Evolutionary conservation across 495 filamentous ascomycete genomes (phyloP), one percentile per base, ranked within the genome.

Genomic region (Bombardia bombarda): DNA sequence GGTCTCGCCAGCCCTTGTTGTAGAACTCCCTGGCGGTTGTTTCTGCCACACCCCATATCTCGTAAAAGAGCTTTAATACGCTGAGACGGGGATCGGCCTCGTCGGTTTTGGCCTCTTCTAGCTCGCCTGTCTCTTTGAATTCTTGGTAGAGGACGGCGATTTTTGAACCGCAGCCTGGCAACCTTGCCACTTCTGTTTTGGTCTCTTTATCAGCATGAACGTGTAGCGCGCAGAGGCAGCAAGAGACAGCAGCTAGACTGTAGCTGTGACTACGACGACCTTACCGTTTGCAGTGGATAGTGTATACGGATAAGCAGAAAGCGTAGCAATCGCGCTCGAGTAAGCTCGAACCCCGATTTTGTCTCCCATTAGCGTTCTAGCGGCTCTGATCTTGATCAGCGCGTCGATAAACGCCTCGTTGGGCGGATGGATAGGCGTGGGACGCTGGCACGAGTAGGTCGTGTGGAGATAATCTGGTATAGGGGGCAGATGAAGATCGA

Each of bases 31-130:
- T 69, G 1, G 93, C 90, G 0, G 83, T 92, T 12, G 74, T 82
- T 3, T 85, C 78, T n/a, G 82, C 90, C 0, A 97, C 86, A 23
- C 90, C 92, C 83, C 86, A 93, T 48, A 97, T 92, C 1, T 80
- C 66, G 53, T 83, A 80, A 63, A 98, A 94, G 0, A 70, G 55
- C 32, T 75, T 67, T 12, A 96, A 62, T 2, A 78, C 71, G 7
- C 67, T 65, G 40, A 94, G 71, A 12, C 68, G 67, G 8, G 79
- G 71, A 52, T 90, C 80, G 0, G 67, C 61, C 42, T 87, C 76
- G 14, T 86, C 67, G 0, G 83, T 72, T 4, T 72, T 60, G 13
- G 83, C 84, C 3, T 83, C 84, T 20, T 69, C 44, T 23, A 95
- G 58, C 18, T 56, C 64, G 2, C 79, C 80, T 2, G 67, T 62